Base-by-base conservation (phyloP, 805 yeast genomes). In the Yarrowia sp. region DNA sequence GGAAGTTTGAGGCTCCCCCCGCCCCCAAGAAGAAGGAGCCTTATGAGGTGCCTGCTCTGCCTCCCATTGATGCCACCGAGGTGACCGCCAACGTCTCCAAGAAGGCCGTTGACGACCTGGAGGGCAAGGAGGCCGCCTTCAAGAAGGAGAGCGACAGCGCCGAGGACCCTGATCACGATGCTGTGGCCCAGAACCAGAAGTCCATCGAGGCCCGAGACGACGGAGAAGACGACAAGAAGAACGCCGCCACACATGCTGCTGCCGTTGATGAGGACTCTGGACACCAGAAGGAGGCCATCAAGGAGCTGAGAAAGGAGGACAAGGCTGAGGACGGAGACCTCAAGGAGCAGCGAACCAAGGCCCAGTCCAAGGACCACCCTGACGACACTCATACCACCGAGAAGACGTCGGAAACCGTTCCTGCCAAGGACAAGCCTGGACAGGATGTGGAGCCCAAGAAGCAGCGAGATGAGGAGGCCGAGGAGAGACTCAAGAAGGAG, bases 391-490 rank as follows among this genome's bases (percentile, higher is more conserved):
- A 50, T 17, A 28, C 9, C 4, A 9, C 58, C 10, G 33, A 51
- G 58, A 51, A 51, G 58, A 51, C 58, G 14, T 15, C 22, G 39
- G 18, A 36, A 11, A 51, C 58, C 43, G 43, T 36, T 32, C 43
- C 58, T 32, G 58, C 43, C 18, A 38, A 38, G 43, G 58, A 32
- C 53, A n/a, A n/a, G 14, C 36, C 36, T 3, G 35, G 17, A 2
- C 35, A 36, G 42, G 58, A 51, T 33, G 58, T 51, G 32, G 18
- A 13, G 58, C 42, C 43, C 58, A 51, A 51, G 58, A 43, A 42
- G 10, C 35, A 51, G 43, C 43, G 58, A n/a, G 43, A 38, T 1
- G 58, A 42, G 11, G 43, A 51, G 33, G 58, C 43, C 18, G 58
- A 51, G 58, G 15, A 18, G 33, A 32, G 43, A 14, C 58, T 51